These are phyloP conservation scores for Neurospora terricola DNA, from an alignment of 495 filamentous ascomycete species.

Conservation along the genomic window DNA sequence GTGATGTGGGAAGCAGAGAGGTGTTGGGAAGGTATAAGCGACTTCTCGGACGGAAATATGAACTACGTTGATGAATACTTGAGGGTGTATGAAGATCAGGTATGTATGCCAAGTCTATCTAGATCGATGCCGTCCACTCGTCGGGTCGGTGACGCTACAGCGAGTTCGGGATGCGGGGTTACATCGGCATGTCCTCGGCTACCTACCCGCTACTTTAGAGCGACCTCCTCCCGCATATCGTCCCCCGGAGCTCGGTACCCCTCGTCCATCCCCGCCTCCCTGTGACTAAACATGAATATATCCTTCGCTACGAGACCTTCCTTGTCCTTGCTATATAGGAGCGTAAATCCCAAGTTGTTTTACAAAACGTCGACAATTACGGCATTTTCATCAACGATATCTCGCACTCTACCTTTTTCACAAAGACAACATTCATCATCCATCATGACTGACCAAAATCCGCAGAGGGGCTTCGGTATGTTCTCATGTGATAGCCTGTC, in stretches of 20 bases:
- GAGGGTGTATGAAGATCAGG: neutral
- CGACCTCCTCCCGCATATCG: neutral
- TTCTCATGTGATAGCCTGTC: neutral
- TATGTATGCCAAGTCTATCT: neutral
- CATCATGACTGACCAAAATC: constrained; percentile 20
- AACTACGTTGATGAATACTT: neutral
- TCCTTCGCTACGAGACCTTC: neutral
- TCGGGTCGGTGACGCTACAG: neutral
- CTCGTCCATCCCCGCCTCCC: neutral
- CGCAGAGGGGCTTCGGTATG: constrained; percentile 33
- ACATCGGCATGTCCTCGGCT: neutral
- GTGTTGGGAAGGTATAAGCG: neutral
- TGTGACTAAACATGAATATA: neutral
- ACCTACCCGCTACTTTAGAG: neutral
- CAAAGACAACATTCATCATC: neutral
- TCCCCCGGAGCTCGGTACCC: neutral
- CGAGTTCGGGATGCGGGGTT: neutral
- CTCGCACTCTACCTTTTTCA: neutral
- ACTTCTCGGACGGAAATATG: neutral
- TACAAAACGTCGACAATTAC: neutral
- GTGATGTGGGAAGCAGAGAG: neutral
- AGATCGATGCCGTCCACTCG: neutral
- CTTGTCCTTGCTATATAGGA: neutral
- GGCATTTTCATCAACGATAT: neutral
- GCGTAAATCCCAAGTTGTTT: fast-evolving